Evolutionary conservation across 2,329 filamentous ascomycete species (phyloP), one percentile per base, ranked within the genome.

Genomic region (Didymella exigua): DNA sequence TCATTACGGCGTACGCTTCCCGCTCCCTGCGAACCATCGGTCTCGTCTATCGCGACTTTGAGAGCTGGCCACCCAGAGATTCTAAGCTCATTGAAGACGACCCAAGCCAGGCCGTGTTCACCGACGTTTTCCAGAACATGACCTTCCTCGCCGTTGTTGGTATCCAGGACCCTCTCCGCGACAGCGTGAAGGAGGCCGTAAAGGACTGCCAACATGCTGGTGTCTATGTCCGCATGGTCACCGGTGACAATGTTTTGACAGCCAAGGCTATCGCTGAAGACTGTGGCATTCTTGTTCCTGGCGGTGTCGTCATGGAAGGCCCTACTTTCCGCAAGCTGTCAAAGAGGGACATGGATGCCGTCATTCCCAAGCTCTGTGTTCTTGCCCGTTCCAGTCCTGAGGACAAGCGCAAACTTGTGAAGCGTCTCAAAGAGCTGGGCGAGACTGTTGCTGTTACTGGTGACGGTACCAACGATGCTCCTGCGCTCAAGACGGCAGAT

Each of bases 11-110:
- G 41, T 96, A 96, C 70, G 92, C 92, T 9, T 86, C 84, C 23
- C 84, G 88, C 16, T 96, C 91, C 7, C 81, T 96, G 27, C 86
- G 92, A 59, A 96, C 92, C 1, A 96, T 96, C 63, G 90, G 88
- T 37, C 83, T 96, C 60, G 81, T 91, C 48, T 96, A 91, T 76
- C 88, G 87, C 51, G 92, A 96, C 65, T 96, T 95, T 62, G 84
- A 90, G 21, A 83, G 84, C 48, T 89, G 92, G 92, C 92, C 93
- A 23, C 91, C 91, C 4, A 83, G 80, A 56, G 49, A 58, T 8
- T 82, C 83, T 42, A 84, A 82, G 14, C 84, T 78, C 36, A 81
- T 81, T 27, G 84, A 88, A 58, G 86, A 89, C 56, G 86, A 89
- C 62, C 71, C 78, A 7, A 82, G 81, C 19, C 82, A 88, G 54